Base-by-base conservation (phyloP, 805 yeast genomes). In the Pichia pseudocactophila region DNA sequence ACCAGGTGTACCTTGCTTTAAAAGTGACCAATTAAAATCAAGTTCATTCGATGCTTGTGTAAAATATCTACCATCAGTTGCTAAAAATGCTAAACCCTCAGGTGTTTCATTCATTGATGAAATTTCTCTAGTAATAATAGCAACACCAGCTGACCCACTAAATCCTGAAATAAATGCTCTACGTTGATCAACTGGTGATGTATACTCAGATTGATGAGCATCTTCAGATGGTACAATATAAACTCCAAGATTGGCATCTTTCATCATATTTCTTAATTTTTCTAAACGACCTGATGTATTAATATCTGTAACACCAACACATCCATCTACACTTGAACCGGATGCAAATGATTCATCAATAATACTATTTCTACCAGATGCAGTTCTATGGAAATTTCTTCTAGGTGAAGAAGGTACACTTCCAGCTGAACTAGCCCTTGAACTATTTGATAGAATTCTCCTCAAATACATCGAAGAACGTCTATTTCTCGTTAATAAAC, bases 201-300 rank as follows among this genome's bases (percentile, higher is more conserved):
- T 75, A 48, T 76, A 76, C 54, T 77, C 82, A n/a, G 74, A 67
- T 58, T 76, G 82, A 57, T 77, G 83, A 40, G 73, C 76, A 58
- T 77, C 83, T 56, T 76, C 80, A 9, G 78, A 71, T 7, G 81
- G 80, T 15, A 64, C 45, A 12, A 75, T 69, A 59, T 92, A 90
- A 28, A 86, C 80, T 10, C 81, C 85, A 31, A 90, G 58, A 39
- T 56, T 52, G 43, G 76, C 59, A 36, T 69, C 62, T 35, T 70
- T 72, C 89, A 92, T 85, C 47, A 72, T 67, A 33, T 63, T 52
- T 54, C 97, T 72, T 45, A 89, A 64, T 17, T 66, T 68, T 33
- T 64, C 69, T 39, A 89, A 66, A 52, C 89, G 76, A 39, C 70
- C 61, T 15, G 74, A 68, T n/a, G 80, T 74, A 55, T 78, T 76